Conservation (phyloP, 805 yeast genomes). For the Spathaspora boniae region DNA sequence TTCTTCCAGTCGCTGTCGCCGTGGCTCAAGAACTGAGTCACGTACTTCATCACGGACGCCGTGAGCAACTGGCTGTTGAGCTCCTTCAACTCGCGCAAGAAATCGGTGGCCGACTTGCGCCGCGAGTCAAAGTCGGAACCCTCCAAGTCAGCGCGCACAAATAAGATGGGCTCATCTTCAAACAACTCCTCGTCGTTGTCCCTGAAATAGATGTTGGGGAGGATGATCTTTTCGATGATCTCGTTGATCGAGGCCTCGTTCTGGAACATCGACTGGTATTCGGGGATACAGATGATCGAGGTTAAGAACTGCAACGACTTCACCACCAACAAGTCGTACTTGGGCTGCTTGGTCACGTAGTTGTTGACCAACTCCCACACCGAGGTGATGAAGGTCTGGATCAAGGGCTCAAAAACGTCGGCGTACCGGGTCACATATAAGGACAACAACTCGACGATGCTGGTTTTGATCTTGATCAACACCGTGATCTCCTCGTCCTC, state of each 20-base stretch:
- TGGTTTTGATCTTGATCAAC: constrained; percentile 69
- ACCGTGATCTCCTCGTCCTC: constrained; percentile 70
- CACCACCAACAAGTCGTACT: constrained; percentile 81
- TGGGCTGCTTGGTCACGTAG: constrained; percentile 62
- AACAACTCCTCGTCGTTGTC: constrained; percentile 88
- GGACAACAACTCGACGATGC: constrained; percentile 80
- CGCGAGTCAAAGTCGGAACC: constrained; percentile 93
- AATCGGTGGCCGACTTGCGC: constrained; percentile 89
- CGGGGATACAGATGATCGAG: constrained; percentile 68
- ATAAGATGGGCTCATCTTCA: constrained; percentile 96
- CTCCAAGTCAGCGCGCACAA: constrained; percentile 87
- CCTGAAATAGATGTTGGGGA: constrained; percentile 85
- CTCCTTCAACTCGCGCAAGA: constrained; percentile 79
- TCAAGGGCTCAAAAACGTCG: constrained; percentile 80
- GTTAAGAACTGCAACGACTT: constrained; percentile 79
- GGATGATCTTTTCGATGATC: constrained; percentile 74
- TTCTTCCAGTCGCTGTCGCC: constrained; percentile 70
- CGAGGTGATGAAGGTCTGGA: constrained; percentile 73
- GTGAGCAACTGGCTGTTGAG: constrained; percentile 75
- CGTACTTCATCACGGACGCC: constrained; percentile 66
- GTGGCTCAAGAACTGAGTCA: constrained; percentile 53
- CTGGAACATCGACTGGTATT: constrained; percentile 63
- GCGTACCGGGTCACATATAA: constrained; percentile 88
- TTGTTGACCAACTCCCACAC: constrained; percentile 73
- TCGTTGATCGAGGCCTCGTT: constrained; percentile 60